Base-by-base conservation (phyloP, 2,329 filamentous ascomycete genomes). In the Claviceps capensis region DNA sequence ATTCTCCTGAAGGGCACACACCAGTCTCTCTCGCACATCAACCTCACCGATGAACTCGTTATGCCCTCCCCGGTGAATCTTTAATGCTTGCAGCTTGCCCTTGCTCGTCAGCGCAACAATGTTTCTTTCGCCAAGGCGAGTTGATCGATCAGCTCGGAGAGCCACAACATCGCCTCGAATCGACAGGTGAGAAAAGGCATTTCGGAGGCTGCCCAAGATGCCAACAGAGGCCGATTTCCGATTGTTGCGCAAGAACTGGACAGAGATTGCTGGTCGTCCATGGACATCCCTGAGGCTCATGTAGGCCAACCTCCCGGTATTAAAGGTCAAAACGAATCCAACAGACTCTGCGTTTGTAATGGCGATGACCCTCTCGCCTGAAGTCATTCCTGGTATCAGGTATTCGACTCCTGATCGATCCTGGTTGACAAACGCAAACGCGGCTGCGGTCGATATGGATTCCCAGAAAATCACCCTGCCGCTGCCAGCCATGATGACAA, bases 381-480 rank as follows among this genome's bases (percentile, higher is more conserved):
- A 86, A 51, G 84, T 81, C 68, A 96, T 76, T 55, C 85, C 85
- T 2, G 79, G 74, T 55, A 95, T 81, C 2, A 72, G 72, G 46
- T 86, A 81, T 61, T 94, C 88, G 16, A 95, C 80, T 16, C 87
- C 87, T 57, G 82, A 84, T 57, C 86, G 82, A 61, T 87, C 86
- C 63, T 94, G 85, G 57, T 86, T 84, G 61, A 91, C 86, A 42
- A 94, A 79, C 56, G 86, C 87, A 52, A 94, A 76, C 1, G 88
- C 88, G 41, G 89, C 86, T 9, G 88, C 89, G 65, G 83, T 89
- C 52, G 91, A 89, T 56, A 97, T 86, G 41, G 88, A 94, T 65
- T 97, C 93, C 89, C 93, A 97, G 67, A 93, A 97, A 45, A 88
- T 83, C 50, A 97, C 81, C 66, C 84, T 90, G 50, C 93, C 93